Conservation (phyloP, 2,329 filamentous ascomycete species). For the Chaetomium sp. region DNA sequence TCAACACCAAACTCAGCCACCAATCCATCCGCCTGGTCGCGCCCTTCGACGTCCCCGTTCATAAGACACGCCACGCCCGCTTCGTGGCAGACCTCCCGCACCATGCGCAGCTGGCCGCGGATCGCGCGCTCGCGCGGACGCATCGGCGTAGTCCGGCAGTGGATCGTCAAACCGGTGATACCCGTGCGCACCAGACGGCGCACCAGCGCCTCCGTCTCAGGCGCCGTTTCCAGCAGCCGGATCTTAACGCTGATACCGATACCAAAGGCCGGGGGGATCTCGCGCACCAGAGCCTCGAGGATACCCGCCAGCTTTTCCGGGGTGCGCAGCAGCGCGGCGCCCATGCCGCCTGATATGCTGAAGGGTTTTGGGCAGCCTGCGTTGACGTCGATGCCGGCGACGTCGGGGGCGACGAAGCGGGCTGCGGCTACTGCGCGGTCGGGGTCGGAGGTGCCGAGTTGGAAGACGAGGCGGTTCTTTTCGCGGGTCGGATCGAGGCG, state of each 20-base stretch:
- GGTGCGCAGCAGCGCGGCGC: constrained; percentile 77
- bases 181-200: constrained; percentile 74
- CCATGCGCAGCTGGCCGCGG: constrained; percentile 76
- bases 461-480: constrained; percentile 71
- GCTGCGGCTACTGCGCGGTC: constrained; percentile 78
- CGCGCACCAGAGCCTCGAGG: constrained; percentile 70
- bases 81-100: constrained; percentile 71
- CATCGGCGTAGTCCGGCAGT: constrained; percentile 96
- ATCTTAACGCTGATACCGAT: constrained; percentile 98
- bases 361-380: constrained; percentile 98
- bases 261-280: constrained; percentile 69
- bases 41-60: constrained; percentile 82
- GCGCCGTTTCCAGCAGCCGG: constrained; percentile 70
- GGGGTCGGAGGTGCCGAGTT: constrained; percentile 83
- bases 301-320: constrained; percentile 82
- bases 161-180: constrained; percentile 85
- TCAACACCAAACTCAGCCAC: constrained; percentile 78
- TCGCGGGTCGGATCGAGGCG: constrained; percentile 75
- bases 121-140: constrained; percentile 82
- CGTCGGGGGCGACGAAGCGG: constrained; percentile 75
- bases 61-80: constrained; percentile 87
- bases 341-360: constrained; percentile 90
- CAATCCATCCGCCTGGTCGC: constrained; percentile 65
- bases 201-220: constrained; percentile 71
- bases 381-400: constrained; percentile 93